phyloP scores from a whole-genome alignment of 2,329 filamentous ascomycete genomes.

The Arachnomyces sp. region DNA sequence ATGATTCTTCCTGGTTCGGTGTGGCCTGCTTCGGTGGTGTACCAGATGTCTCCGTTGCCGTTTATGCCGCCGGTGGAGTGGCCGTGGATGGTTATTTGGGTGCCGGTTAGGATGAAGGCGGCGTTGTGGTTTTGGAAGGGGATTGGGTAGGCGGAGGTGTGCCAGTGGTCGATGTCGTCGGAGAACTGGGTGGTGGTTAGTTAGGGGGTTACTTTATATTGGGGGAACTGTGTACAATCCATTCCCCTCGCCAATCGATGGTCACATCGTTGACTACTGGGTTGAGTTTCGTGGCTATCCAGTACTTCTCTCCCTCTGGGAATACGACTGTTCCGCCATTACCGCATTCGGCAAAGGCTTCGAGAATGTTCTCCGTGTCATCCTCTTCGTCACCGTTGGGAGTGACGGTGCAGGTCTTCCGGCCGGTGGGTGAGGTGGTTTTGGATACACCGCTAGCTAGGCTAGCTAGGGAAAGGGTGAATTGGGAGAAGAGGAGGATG shows the following conservation, averaged over 20 bases:
- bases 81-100: conserved; percentile 46
- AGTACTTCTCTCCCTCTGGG: conserved; percentile 44
- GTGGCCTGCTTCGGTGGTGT: conserved; percentile 39
- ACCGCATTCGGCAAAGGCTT: conserved; percentile 34
- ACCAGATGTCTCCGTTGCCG: conserved; percentile 50
- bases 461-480: too few species aligned
- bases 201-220: too few species aligned
- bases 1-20: conserved; percentile 48
- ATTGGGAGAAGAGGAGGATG: too few species aligned
- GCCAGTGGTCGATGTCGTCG: conserved; percentile 48
- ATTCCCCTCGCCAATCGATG: conserved; percentile 48
- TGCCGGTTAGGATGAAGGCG: conserved; percentile 45
- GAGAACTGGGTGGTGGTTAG: conserved; percentile 39
- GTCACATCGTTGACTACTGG: conserved; percentile 43
- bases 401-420: conserved; percentile 32
- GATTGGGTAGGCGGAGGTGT: conserved; percentile 46
- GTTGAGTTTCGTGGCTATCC: conserved; percentile 45
- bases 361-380: conserved; percentile 35
- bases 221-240: conserved; percentile 33
- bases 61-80: conserved; percentile 47
- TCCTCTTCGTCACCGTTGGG: conserved; percentile 30
- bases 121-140: conserved; percentile 51
- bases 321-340: conserved; percentile 43
- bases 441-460: too few species aligned
- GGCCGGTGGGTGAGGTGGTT: too few species aligned